A percentile compares a stretch with the other conserved stretches of the same genome.
Evolutionary conservation across 306 rosid species (phyloP).

Genomic region (Malus fusca): DNA sequence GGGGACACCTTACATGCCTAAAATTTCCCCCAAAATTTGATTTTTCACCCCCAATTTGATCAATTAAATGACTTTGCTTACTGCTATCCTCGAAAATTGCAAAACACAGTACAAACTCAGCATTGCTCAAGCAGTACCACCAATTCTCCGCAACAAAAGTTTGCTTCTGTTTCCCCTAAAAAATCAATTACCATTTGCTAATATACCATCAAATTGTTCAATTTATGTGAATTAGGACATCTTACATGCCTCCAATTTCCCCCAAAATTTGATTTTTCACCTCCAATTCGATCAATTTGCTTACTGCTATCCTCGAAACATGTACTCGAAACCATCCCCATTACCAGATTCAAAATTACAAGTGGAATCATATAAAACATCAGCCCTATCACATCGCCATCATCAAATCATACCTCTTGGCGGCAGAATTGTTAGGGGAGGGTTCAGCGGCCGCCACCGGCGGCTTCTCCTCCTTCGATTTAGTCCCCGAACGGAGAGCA

Average conservation of each 20-base stretch:
- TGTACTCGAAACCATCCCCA: not conserved
- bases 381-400: not conserved
- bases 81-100: not conserved
- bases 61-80: too few species aligned
- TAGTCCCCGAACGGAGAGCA: conserved; percentile 51
- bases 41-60: not conserved
- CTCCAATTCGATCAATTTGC: not conserved
- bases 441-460: conserved; percentile 16
- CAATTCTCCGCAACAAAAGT: not conserved
- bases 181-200: not conserved
- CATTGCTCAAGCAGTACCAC: not conserved
- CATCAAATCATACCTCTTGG: conserved; percentile 42
- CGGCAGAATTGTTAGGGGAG: conserved; percentile 28
- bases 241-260: not conserved
- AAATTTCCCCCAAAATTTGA: not conserved
- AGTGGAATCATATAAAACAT: not conserved
- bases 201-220: not conserved
- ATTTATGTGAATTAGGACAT: not conserved
- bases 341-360: not conserved
- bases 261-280: not conserved
- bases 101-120: not conserved
- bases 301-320: not conserved
- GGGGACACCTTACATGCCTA: not conserved
- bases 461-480: conserved; percentile 39
- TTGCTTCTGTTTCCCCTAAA: not conserved